Base-by-base conservation (phyloP, 768 basidiomycete genomes). In the Serendipita vermifera region DNA sequence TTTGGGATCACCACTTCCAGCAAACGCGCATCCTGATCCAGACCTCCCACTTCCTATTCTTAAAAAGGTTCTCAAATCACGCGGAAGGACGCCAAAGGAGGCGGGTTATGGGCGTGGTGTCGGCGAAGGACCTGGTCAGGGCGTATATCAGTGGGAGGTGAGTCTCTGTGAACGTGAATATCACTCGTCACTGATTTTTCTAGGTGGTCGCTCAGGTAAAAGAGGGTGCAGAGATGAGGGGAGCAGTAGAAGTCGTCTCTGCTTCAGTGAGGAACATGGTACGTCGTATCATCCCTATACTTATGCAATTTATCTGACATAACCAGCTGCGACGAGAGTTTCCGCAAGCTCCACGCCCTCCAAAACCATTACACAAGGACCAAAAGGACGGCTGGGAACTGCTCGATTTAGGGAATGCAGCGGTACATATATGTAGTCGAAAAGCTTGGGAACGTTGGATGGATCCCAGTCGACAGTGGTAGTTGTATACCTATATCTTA, bases 351-450 rank as follows among this genome's bases (percentile, higher is more conserved):
- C 64, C 72, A 13, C 70, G 88, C 11, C 79, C 83, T 2, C 77
- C 78, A 17, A 87, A 85, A 58, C 71, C 77, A 29, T 80, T 79
- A 64, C 75, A 76, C 32, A 71, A 76, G 27, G 73, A 46, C 53
- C 22, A 74, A 57, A 75, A 77, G 60, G 81, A 82, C 55, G 85
- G 84, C 24, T 91, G 87, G 88, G 83, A 82, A 2, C 80, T 90
- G 80, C 70, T 91, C 43, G 87, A 91, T 65, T 84, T 79, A 5
- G 87, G 87, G 29, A 75, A 79, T 41, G 85, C 87, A 72, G 87
- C 81, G 0, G 79, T 90, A 20, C 87, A 91, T 64, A 72, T 91
- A 43, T 61, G 89, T 58, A 84, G 82, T 68, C 76, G 68, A 57
- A 73, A 76, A 26, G 82, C 83, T 24, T 72, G 78, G 59, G 77